Percentiles rank a stretch among this genome's conserved stretches.
Conservation (phyloP, 2,329 filamentous ascomycete genomes). For the Penicillium sp. region DNA sequence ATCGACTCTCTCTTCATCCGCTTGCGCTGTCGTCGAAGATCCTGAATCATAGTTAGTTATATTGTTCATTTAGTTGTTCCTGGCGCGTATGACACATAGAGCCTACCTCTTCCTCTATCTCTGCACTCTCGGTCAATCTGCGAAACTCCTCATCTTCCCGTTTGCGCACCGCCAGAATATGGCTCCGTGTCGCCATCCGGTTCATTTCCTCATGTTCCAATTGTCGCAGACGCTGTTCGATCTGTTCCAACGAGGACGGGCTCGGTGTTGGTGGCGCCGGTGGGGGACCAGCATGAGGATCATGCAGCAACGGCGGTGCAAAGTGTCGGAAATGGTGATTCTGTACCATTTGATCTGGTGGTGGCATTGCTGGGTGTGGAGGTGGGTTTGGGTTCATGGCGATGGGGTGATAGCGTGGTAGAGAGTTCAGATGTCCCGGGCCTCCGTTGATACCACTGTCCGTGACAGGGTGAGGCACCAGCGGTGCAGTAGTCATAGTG, state of each 20-base stretch:
- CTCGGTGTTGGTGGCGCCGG: constrained; percentile 24
- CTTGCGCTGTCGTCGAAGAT: constrained; percentile 42
- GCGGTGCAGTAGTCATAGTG: constrained; percentile 39
- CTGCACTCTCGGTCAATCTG: constrained; percentile 40
- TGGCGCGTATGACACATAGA: neutral
- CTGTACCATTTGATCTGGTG: constrained; percentile 34
- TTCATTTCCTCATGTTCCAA: constrained; percentile 43
- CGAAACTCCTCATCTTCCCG: constrained; percentile 44
- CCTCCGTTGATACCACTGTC: constrained; percentile 34
- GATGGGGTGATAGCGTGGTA: constrained; percentile 43
- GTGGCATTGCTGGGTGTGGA: constrained; percentile 32
- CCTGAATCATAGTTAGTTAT: constrained; percentile 22
- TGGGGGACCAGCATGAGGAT: constrained; percentile 24
- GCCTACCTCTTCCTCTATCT: constrained; percentile 43
- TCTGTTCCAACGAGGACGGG: constrained; percentile 36
- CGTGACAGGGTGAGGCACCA: constrained; percentile 34
- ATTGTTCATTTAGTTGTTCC: neutral
- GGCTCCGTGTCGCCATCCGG: constrained; percentile 39
- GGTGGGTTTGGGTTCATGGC: constrained; percentile 41
- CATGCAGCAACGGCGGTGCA: constrained; percentile 32
- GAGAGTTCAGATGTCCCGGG: constrained; percentile 29
- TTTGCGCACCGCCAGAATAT: constrained; percentile 39
- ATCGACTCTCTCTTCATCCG: constrained; percentile 43
- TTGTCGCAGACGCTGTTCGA: constrained; percentile 40
- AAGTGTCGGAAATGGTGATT: constrained; percentile 36